phyloP scores from a whole-genome alignment of 192 early-diverging fungal genomes.

The Gonapodya prolifera region DNA sequence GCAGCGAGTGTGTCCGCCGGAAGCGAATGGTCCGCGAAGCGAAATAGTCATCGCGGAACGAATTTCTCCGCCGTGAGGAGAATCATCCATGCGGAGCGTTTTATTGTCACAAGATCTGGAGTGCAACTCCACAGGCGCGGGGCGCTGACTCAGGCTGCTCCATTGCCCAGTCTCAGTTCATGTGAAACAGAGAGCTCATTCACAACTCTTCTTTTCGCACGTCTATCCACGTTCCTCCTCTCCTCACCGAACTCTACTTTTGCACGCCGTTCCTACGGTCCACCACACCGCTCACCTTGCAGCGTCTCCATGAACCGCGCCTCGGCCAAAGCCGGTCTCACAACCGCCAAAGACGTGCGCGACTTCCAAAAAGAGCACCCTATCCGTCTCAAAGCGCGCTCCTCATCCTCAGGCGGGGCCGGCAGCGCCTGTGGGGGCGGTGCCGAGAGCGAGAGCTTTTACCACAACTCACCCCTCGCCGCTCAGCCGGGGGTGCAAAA shows the following conservation, averaged over 20 bases:
- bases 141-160: too few relatives aligned
- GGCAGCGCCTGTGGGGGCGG: slow-evolving; percentile 9
- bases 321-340: slow-evolving; percentile 28
- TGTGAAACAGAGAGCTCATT: not conserved
- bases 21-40: too few relatives aligned
- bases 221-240: not conserved
- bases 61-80: too few relatives aligned
- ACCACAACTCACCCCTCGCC: slow-evolving; percentile 1
- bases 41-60: too few relatives aligned
- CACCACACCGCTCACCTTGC: not conserved
- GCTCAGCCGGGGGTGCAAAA: slow-evolving; percentile 12
- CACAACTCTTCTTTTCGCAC: not conserved
- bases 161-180: not conserved
- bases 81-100: too few relatives aligned
- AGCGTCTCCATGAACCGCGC: slow-evolving; percentile 42
- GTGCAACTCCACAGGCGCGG: too few relatives aligned
- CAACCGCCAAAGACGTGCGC: slow-evolving; percentile 25
- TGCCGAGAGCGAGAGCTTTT: slow-evolving; percentile 5
- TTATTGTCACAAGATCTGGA: too few relatives aligned
- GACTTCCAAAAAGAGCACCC: slow-evolving; percentile 31
- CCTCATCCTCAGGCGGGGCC: slow-evolving; percentile 8
- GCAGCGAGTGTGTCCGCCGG: too few relatives aligned
- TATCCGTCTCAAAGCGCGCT: slow-evolving; percentile 29
- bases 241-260: not conserved
- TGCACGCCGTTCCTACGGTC: not conserved